Conservation (phyloP, 768 basidiomycete species). For the Russula brevipes region DNA sequence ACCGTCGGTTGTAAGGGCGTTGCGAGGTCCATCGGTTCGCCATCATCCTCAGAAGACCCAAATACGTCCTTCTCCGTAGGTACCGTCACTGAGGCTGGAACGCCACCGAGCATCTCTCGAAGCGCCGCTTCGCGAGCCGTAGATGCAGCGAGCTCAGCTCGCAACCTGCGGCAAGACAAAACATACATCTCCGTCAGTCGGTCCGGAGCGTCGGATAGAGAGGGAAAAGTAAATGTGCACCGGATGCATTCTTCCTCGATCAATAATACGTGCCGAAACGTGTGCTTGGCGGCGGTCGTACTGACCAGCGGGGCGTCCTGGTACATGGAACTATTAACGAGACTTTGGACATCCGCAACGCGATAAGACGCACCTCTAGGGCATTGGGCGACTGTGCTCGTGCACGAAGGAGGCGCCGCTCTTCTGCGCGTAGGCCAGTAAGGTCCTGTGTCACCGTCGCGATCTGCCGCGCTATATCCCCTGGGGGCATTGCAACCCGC, state of each 20-base stretch:
- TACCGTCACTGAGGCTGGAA: neutral
- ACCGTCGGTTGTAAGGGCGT: slow-evolving; percentile 24
- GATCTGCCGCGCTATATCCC: slow-evolving; percentile 15
- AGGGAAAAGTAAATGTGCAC: neutral
- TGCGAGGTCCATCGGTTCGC: slow-evolving; percentile 25
- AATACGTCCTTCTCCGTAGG: slow-evolving; percentile 12
- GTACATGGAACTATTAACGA: neutral
- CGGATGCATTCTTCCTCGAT: slow-evolving; percentile 26
- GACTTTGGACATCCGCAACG: neutral
- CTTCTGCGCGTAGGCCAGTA: slow-evolving; percentile 2
- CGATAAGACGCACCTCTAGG: slow-evolving; percentile 1
- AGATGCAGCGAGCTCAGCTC: slow-evolving; percentile 22
- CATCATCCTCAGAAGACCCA: slow-evolving; percentile 9
- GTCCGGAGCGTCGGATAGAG: neutral
- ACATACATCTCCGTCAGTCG: neutral
- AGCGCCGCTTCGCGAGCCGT: slow-evolving; percentile 14
- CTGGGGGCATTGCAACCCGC: neutral
- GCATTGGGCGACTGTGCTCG: neutral
- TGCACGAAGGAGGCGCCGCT: slow-evolving; percentile 6
- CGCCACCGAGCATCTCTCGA: slow-evolving; percentile 8
- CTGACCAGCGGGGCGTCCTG: neutral
- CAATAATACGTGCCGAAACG: slow-evolving; percentile 18
- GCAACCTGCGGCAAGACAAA: slow-evolving; percentile 8
- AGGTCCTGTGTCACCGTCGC: slow-evolving; percentile 11
- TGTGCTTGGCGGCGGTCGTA: neutral